Conservation (phyloP, 1,139 yeast species). For the Citeromyces hawaiiensis region DNA sequence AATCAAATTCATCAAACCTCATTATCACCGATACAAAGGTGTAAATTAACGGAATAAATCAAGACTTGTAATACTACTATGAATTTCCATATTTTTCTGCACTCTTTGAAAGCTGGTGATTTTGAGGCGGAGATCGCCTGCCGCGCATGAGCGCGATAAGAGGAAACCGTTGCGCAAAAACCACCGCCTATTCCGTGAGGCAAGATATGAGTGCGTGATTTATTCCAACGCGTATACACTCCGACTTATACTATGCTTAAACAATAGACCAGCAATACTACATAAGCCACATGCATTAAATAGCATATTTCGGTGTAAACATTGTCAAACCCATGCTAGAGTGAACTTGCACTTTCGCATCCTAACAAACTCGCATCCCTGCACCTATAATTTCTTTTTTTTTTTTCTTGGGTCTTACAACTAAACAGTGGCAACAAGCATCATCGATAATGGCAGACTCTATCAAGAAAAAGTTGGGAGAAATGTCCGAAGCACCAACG, state of each 20-base stretch:
- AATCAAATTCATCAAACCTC: neutral
- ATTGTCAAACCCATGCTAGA: too few species aligned
- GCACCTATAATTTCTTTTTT: neutral
- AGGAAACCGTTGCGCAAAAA: neutral
- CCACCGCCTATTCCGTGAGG: neutral
- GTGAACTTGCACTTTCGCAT: neutral
- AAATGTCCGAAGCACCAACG: slow-evolving; percentile 90
- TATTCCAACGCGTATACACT: too few species aligned
- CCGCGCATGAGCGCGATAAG: neutral
- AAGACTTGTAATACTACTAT: neutral
- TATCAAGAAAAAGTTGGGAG: slow-evolving; percentile 50
- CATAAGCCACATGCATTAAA: too few species aligned
- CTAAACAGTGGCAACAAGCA: neutral
- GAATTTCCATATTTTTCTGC: neutral
- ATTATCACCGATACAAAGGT: neutral
- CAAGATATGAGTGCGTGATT: neutral
- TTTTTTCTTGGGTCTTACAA: neutral
- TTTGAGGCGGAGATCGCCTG: neutral
- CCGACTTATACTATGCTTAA: too few species aligned
- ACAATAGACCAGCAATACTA: too few species aligned
- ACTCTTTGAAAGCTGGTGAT: neutral
- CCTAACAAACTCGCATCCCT: neutral
- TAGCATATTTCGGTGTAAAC: too few species aligned
- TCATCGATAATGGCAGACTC: slow-evolving; percentile 44
- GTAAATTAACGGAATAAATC: neutral